Base-by-base conservation (phyloP, 2,329 filamentous ascomycete species). In the Pseudogymnoascus sp. region DNA sequence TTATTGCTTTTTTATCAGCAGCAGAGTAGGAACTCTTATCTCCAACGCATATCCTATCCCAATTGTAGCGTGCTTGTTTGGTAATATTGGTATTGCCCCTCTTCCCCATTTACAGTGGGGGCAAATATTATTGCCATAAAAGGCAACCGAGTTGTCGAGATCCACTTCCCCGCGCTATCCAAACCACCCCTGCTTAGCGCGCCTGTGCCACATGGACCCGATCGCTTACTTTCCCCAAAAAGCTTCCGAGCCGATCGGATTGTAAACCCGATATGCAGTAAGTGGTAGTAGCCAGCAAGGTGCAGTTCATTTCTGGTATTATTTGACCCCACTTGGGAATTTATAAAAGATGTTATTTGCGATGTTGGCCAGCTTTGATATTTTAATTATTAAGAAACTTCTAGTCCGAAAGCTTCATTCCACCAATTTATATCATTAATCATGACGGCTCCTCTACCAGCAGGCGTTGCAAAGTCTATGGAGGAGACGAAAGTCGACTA, bases 401-500 rank as follows among this genome's bases (percentile, higher is more conserved):
- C 27, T 55, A 55, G 5, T 15, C 44, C 29, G 35, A 12, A 33
- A 33, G 5, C 29, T 4, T 33, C n/a, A 21, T 33, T 12, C 3
- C 9, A 33, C 12, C 15, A 35, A 33, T 35, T 58, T 35, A 10
- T n/a, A 60, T 35, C 60, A 59, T 21, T 59, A 36, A 13, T 17
- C 17, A 59, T 41, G 38, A 25, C 15, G 36, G 12, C 58, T 35
- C 12, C 58, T 5, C 39, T 61, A 44, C 59, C 61, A 36, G 33
- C 60, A 33, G 31, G 35, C 21, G 31, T 63, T 25, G 51, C 27
- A 39, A 59, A 62, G 41, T 68, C 76, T 5, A 15, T 79, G 8
- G 75, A 77, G 41, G 67, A 66, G 58, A 75, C 77, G 63, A 80
- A 80, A 66, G 74, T 72, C 63, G 77, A 80, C 62, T 82, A 81